Conservation (phyloP, 768 basidiomycete species). For the Dendrothele bispora region DNA sequence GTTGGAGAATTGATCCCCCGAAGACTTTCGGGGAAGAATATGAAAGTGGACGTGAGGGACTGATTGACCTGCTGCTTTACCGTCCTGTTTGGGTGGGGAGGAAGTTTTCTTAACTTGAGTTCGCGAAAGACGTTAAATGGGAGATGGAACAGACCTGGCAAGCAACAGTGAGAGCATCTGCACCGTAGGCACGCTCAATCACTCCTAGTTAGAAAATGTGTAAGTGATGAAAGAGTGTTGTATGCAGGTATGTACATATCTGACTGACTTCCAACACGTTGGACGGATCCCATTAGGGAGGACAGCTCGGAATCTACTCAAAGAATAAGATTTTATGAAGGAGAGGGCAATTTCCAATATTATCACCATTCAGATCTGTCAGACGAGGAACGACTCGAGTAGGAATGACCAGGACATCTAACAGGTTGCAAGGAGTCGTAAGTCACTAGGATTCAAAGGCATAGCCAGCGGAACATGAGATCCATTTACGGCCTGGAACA, state of each 20-base stretch:
- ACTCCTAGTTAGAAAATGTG: too few relatives aligned
- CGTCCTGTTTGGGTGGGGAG: conserved; percentile 78
- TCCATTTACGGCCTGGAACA: conserved; percentile 83
- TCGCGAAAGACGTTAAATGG: neutral
- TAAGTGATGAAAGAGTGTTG: too few relatives aligned
- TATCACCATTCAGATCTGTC: conserved; percentile 49
- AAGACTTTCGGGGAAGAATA: conserved; percentile 76
- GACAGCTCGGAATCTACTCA: conserved; percentile 61
- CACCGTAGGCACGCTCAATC: conserved; percentile 80
- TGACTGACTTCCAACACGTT: conserved; percentile 72
- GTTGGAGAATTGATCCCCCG: conserved; percentile 64
- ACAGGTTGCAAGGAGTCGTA: neutral
- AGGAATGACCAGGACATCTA: conserved; percentile 66
- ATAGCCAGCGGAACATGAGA: too few relatives aligned
- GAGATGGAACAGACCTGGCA: conserved; percentile 64
- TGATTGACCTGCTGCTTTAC: conserved; percentile 68
- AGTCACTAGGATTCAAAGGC: neutral
- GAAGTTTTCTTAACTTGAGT: neutral
- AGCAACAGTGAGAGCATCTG: conserved; percentile 83
- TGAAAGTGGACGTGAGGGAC: conserved; percentile 98
- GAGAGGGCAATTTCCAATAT: neutral
- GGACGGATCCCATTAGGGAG: conserved; percentile 79
- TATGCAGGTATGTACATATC: too few relatives aligned
- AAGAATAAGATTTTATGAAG: neutral
- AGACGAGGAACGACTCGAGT: conserved; percentile 56